These are phyloP conservation scores for Sistotremastrum niveocremeum DNA, from an alignment of 768 basidiomycete genomes.

Conservation along the genomic window DNA sequence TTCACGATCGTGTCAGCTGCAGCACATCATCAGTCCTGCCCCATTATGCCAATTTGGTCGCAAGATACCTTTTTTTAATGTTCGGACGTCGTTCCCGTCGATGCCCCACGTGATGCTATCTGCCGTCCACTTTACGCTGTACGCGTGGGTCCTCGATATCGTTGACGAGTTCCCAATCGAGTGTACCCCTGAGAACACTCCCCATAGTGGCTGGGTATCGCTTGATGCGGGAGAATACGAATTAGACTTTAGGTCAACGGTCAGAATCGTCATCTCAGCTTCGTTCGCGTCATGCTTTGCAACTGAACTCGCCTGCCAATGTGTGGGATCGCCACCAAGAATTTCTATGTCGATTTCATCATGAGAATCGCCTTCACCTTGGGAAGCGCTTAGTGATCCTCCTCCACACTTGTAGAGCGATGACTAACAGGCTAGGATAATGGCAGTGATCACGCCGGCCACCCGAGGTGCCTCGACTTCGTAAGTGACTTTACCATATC, in stretches of 20 bases:
- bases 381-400: neutral
- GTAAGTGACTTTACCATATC: constrained; percentile 24
- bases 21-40: neutral
- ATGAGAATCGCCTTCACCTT: constrained; percentile 9
- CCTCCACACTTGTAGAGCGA: neutral
- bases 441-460: constrained; percentile 26
- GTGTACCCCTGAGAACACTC: constrained; percentile 23
- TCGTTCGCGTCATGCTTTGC: neutral
- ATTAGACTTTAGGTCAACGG: constrained; percentile 7
- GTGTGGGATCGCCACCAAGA: constrained; percentile 22
- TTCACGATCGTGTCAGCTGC: constrained; percentile 21
- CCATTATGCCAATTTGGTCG: no score
- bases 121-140: constrained; percentile 27
- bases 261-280: neutral
- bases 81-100: constrained; percentile 22
- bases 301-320: constrained; percentile 25
- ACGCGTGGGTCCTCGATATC: constrained; percentile 16
- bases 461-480: constrained; percentile 19
- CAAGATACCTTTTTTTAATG: constrained; percentile 14
- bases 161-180: constrained; percentile 10
- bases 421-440: constrained; percentile 24
- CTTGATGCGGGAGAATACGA: constrained; percentile 21
- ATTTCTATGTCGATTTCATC: constrained; percentile 34
- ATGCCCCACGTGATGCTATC: constrained; percentile 28
- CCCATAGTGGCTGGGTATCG: constrained; percentile 22